Conservation (phyloP, 345 rosid genomes). For the Rhodomyrtus tomentosa region DNA sequence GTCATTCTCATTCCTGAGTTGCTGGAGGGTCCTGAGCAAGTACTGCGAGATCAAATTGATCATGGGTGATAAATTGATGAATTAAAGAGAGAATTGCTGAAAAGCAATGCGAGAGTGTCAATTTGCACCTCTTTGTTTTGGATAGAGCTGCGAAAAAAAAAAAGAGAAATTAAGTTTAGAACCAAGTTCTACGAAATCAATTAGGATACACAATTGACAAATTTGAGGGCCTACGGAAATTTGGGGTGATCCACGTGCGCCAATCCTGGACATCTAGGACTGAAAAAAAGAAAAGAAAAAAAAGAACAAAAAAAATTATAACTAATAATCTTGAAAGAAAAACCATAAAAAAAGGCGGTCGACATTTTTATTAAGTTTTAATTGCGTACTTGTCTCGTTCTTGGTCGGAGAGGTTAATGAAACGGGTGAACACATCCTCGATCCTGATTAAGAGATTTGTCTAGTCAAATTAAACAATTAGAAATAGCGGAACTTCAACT, state of each 20-base stretch:
- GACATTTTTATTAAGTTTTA: background rate
- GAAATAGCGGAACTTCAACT: no score
- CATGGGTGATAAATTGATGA: background rate
- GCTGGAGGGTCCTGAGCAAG: constrained; percentile 36
- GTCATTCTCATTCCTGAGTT: constrained; percentile 42
- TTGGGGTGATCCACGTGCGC: background rate
- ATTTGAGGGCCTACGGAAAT: background rate
- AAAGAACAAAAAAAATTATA: background rate
- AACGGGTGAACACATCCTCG: constrained; percentile 12
- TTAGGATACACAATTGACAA: background rate
- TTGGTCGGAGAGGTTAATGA: constrained; percentile 44
- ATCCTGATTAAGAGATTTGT: no score
- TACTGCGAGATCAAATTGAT: constrained; percentile 27
- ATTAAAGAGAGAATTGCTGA: background rate
- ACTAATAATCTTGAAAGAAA: background rate
- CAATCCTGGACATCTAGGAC: background rate
- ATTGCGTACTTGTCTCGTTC: constrained; percentile 55
- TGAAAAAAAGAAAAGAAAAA: background rate
- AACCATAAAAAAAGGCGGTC: background rate
- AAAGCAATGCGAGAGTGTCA: background rate
- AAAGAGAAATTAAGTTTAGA: background rate
- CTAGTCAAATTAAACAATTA: no score
- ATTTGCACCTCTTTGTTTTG: constrained; percentile 41
- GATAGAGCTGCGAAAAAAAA: constrained; percentile 25
- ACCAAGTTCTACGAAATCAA: background rate